A percentile compares a stretch with the other conserved stretches of the same genome.
Evolutionary conservation across 192 early-diverging fungal species (phyloP).

Genomic region (Backusella tarrabulga): DNA sequence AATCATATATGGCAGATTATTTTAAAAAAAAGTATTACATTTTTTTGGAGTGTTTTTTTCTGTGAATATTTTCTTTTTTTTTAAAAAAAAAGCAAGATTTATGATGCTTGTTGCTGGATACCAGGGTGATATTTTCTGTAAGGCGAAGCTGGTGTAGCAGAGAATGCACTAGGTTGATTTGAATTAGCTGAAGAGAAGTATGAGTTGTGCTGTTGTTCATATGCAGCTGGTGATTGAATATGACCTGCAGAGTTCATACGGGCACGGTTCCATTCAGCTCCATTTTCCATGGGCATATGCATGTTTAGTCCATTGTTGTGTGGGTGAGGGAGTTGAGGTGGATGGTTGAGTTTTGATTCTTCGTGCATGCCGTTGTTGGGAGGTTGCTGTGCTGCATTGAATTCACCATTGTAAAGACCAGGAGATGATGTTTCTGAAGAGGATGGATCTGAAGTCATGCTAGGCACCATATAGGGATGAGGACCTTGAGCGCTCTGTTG

Average conservation of each 20-base stretch:
- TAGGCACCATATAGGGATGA: constrained; percentile 37
- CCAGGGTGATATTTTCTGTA: constrained; percentile 14
- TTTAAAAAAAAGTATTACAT: background rate
- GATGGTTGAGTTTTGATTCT: constrained; percentile 11
- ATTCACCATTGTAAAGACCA: constrained; percentile 34
- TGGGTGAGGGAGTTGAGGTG: background rate
- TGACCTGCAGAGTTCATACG: constrained; percentile 16
- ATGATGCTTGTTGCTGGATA: constrained; percentile 13
- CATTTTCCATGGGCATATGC: constrained; percentile 16
- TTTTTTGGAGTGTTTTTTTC: background rate
- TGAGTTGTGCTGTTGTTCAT: constrained; percentile 4
- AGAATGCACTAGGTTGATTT: background rate
- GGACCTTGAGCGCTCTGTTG: constrained; percentile 2
- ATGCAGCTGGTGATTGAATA: constrained; percentile 4
- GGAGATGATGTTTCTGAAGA: constrained; percentile 39
- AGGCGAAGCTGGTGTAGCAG: background rate
- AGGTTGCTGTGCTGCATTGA: background rate
- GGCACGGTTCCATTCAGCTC: constrained; percentile 11
- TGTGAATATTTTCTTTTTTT: background rate
- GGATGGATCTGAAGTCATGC: constrained; percentile 33
- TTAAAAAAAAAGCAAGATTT: background rate
- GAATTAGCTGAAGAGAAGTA: background rate
- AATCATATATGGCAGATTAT: constrained; percentile 1
- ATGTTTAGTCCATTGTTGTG: constrained; percentile 4
- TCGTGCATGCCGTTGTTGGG: background rate